These are phyloP conservation scores for Solanum etuberosum DNA, from an alignment of 257 asterid species.

Conservation along the genomic window DNA sequence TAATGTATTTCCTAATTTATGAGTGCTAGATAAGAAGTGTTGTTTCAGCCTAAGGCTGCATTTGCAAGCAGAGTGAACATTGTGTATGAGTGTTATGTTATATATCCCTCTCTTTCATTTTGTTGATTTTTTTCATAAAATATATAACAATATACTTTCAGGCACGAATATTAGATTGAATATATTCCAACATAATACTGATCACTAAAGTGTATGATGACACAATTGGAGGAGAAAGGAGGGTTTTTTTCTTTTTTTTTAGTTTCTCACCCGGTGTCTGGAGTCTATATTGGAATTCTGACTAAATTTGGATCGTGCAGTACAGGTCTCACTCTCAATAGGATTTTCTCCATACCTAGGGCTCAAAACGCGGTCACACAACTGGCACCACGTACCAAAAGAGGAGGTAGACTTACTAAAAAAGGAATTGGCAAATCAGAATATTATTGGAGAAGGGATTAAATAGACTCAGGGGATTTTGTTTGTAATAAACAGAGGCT, in stretches of 20 bases:
- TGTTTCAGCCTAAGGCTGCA: neutral
- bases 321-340: neutral
- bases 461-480: no score
- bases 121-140: neutral
- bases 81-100: neutral
- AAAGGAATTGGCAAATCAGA: no score
- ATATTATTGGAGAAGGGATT: no score
- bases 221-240: neutral
- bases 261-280: neutral
- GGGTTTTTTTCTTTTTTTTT: no score
- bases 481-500: no score
- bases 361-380: neutral
- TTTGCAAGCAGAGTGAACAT: neutral
- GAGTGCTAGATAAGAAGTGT: neutral
- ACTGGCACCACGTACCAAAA: no score
- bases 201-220: neutral
- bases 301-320: neutral
- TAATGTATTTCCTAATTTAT: neutral
- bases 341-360: no score
- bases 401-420: no score
- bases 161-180: neutral
- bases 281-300: no score
- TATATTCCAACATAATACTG: neutral
- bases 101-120: neutral
- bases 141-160: neutral